A percentile compares a stretch with the other conserved stretches of the same genome.
Conservation (phyloP, 208 protist species). For the Crithidia brevicula region DNA sequence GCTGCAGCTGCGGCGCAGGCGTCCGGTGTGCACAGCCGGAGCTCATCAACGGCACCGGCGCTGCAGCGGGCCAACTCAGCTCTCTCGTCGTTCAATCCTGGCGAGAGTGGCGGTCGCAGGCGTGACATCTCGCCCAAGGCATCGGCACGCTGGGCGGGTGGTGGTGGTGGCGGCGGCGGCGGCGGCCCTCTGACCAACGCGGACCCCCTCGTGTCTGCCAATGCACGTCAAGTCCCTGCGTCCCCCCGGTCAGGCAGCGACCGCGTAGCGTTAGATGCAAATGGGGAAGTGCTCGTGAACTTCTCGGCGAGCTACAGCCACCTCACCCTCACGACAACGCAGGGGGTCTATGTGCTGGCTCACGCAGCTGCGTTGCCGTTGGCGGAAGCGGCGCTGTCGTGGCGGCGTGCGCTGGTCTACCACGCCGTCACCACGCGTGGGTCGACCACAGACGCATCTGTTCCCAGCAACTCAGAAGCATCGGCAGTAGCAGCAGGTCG, state of each 20-base stretch:
- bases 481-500: background rate
- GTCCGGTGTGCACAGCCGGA: no score
- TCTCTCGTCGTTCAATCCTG: background rate
- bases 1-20: no score
- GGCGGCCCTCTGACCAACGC: no score
- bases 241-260: background rate
- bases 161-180: no score
- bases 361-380: conserved; percentile 44
- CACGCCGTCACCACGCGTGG: conserved; percentile 12
- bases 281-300: conserved; percentile 16
- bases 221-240: no score
- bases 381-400: conserved; percentile 17
- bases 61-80: background rate
- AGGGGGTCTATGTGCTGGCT: conserved; percentile 40
- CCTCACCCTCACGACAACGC: conserved; percentile 39
- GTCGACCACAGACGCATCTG: background rate
- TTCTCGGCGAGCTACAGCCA: conserved; percentile 40
- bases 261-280: background rate
- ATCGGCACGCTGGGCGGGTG: no score
- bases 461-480: background rate
- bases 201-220: no score
- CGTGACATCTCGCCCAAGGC: no score
- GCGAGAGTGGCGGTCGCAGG: background rate
- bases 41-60: background rate
- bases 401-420: conserved; percentile 20